phyloP scores from a whole-genome alignment of 306 rosid species.

The Carpinus viminea region DNA sequence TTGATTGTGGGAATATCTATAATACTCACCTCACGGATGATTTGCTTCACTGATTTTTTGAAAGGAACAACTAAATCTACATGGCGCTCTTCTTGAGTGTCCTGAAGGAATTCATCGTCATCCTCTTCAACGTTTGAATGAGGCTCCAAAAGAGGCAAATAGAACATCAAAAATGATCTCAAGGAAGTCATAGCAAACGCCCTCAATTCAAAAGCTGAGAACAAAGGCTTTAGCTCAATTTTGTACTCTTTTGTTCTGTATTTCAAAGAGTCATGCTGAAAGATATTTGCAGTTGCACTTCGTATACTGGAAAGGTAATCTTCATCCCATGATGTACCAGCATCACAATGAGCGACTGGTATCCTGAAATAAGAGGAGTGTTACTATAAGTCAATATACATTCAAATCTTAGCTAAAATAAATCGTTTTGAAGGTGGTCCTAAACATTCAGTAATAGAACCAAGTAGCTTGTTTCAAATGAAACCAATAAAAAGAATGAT shows the following conservation, averaged over 20 bases:
- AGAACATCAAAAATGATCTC: conserved; percentile 70
- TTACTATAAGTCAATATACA: conserved; percentile 28
- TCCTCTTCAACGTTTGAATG: conserved; percentile 67
- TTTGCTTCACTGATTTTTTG: conserved; percentile 78
- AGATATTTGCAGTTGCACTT: conserved; percentile 48
- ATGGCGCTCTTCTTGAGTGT: conserved; percentile 37
- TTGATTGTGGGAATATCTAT: conserved; percentile 1
- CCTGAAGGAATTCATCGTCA: conserved; percentile 57
- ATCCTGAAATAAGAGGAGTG: conserved; percentile 52
- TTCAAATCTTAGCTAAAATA: conserved; percentile 21
- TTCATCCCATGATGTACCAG: conserved; percentile 54
- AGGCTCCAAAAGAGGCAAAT: conserved; percentile 85
- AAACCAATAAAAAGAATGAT: neutral
- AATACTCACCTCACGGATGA: conserved; percentile 74
- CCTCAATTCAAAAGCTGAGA: conserved; percentile 68
- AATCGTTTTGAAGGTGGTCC: neutral
- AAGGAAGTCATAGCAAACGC: conserved; percentile 57
- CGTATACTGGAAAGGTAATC: conserved; percentile 42
- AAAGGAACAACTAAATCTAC: conserved; percentile 68
- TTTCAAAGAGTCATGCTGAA: conserved; percentile 49
- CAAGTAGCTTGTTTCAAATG: neutral
- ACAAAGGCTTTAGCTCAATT: conserved; percentile 66
- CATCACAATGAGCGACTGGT: conserved; percentile 70
- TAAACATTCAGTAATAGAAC: neutral
- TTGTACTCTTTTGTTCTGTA: conserved; percentile 60